Evolutionary conservation across 2,329 filamentous ascomycete species (phyloP).

Genomic region (Endocalyx cinctus): DNA sequence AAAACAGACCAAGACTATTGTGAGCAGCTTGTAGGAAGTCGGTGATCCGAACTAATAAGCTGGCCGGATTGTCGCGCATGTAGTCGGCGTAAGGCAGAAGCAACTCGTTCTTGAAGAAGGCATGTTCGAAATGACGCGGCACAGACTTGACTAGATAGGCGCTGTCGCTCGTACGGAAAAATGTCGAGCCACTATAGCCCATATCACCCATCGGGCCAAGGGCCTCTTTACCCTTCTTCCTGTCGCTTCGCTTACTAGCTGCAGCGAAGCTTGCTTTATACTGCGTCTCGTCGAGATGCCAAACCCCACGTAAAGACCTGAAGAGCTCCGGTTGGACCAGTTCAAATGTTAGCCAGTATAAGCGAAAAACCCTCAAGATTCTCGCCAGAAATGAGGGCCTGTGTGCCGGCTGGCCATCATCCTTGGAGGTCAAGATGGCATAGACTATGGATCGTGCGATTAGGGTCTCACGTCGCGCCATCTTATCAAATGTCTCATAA

Average conservation of each 20-base stretch:
- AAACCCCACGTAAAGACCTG: constrained; percentile 33
- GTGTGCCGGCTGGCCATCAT: constrained; percentile 20
- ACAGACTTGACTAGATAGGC: constrained; percentile 69
- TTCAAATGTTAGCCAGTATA: constrained; percentile 29
- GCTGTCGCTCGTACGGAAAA: constrained; percentile 63
- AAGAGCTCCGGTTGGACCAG: constrained; percentile 38
- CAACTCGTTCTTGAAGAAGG: constrained; percentile 64
- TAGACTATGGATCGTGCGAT: constrained; percentile 38
- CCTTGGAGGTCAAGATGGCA: constrained; percentile 28
- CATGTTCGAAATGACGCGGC: constrained; percentile 64
- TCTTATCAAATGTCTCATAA: constrained; percentile 13
- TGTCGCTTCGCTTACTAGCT: constrained; percentile 30
- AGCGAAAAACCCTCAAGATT: constrained; percentile 36
- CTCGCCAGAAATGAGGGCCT: constrained; percentile 31
- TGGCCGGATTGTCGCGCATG: constrained; percentile 55
- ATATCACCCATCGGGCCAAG: constrained; percentile 61
- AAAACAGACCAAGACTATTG: constrained; percentile 52
- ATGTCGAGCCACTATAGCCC: constrained; percentile 72
- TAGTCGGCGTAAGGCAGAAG: constrained; percentile 60
- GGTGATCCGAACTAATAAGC: constrained; percentile 65
- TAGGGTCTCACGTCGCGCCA: constrained; percentile 21
- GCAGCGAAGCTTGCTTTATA: constrained; percentile 50
- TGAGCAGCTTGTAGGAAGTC: constrained; percentile 59
- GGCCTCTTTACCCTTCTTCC: constrained; percentile 25
- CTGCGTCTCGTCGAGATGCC: constrained; percentile 49